These are phyloP conservation scores for Ceratocystis harringtonii DNA, from an alignment of 2,329 filamentous ascomycete genomes.

Conservation along the genomic window DNA sequence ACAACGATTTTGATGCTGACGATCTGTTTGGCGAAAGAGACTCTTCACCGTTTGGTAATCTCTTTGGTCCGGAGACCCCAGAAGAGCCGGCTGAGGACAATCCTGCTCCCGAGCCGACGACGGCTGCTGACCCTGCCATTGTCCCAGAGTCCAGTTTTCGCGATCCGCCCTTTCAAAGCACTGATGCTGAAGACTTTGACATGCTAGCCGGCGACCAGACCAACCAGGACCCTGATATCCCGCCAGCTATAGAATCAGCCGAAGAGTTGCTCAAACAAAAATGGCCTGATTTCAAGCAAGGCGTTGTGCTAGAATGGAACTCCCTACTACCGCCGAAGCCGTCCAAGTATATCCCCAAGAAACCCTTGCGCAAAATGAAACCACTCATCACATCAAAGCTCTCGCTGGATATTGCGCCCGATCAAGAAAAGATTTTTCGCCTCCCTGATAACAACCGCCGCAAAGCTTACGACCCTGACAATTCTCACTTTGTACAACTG, in stretches of 20 bases:
- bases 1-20: conserved; percentile 44
- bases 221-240: conserved; percentile 49
- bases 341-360: conserved; percentile 63
- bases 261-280: conserved; percentile 63
- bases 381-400: conserved; percentile 75
- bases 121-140: conserved; percentile 8
- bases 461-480: conserved; percentile 37
- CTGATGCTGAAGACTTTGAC: conserved; percentile 29
- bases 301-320: conserved; percentile 62
- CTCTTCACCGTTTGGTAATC: conserved; percentile 33
- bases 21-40: conserved; percentile 55
- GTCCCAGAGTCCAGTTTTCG: conserved; percentile 17
- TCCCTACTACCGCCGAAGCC: conserved; percentile 70
- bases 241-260: conserved; percentile 55
- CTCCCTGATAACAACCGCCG: conserved; percentile 36
- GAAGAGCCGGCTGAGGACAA: conserved; percentile 26
- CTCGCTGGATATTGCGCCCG: conserved; percentile 67
- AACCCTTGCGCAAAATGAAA: conserved; percentile 64
- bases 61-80: conserved; percentile 30
- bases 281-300: conserved; percentile 67
- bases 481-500: conserved; percentile 17
- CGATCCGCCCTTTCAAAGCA: conserved; percentile 21
- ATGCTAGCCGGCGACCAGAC: conserved; percentile 33
- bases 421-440: conserved; percentile 75
- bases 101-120: background rate